phyloP scores from a whole-genome alignment of 768 basidiomycete species.

The Krasilnikovozyma curviuscula region DNA sequence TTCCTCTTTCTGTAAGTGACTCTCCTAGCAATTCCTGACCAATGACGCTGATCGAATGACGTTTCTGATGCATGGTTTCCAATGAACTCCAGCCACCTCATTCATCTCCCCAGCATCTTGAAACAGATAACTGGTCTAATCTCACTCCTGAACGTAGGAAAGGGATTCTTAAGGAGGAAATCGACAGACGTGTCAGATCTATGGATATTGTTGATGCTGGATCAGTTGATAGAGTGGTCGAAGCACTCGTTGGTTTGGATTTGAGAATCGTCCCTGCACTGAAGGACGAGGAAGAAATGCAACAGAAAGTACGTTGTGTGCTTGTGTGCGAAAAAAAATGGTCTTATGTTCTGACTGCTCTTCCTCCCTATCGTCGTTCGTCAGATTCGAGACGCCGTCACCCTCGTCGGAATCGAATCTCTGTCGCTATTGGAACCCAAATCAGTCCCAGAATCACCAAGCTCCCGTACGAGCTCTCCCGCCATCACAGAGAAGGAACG shows the following conservation, averaged over 20 bases:
- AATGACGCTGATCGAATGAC: neutral
- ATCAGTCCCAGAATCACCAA: neutral
- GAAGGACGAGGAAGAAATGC: slow-evolving; percentile 25
- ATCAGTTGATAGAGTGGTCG: slow-evolving; percentile 48
- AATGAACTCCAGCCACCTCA: neutral
- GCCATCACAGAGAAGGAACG: slow-evolving; percentile 42
- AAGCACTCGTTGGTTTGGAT: slow-evolving; percentile 48
- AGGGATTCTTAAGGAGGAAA: slow-evolving; percentile 65
- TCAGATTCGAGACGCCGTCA: neutral
- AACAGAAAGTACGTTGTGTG: neutral
- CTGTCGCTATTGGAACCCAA: neutral
- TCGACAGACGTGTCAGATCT: slow-evolving; percentile 50
- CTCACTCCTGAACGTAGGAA: slow-evolving; percentile 73
- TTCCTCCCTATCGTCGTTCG: neutral
- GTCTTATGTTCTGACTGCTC: neutral
- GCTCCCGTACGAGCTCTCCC: neutral
- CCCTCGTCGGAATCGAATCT: neutral
- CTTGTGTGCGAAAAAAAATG: neutral
- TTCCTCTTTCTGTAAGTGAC: too few species aligned
- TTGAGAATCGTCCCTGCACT: slow-evolving; percentile 57
- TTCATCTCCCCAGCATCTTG: slow-evolving; percentile 36
- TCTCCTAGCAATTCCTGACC: neutral
- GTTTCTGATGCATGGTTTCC: neutral
- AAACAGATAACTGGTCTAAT: slow-evolving; percentile 57
- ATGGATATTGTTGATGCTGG: slow-evolving; percentile 36